These are phyloP conservation scores for Leccinum variabile DNA, from an alignment of 1,284 basidiomycete species.

Conservation along the genomic window DNA sequence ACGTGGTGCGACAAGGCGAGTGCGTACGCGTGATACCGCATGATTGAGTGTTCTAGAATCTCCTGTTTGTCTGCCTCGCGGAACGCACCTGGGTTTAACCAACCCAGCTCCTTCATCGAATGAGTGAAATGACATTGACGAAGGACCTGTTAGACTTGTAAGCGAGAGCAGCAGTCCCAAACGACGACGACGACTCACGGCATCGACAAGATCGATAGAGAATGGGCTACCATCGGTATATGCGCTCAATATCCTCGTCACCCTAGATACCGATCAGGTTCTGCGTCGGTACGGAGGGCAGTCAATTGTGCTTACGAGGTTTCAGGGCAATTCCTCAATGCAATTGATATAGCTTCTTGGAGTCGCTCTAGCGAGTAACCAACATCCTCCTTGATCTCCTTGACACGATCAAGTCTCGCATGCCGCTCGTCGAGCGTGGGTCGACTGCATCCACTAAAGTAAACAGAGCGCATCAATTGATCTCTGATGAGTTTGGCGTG, in stretches of 20 bases:
- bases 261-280: conserved; percentile 12
- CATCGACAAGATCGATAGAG: conserved; percentile 41
- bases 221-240: conserved; percentile 40
- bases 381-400: conserved; percentile 30
- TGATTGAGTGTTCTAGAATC: conserved; percentile 35
- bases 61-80: conserved; percentile 22
- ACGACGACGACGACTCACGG: conserved; percentile 27
- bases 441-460: conserved; percentile 18
- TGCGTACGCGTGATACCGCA: conserved; percentile 43
- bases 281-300: background rate
- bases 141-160: conserved; percentile 32
- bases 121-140: conserved; percentile 44
- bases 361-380: conserved; percentile 29
- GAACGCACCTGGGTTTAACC: conserved; percentile 28
- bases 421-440: conserved; percentile 19
- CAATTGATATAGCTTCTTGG: conserved; percentile 18
- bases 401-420: conserved; percentile 25
- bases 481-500: conserved; percentile 31
- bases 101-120: conserved; percentile 37
- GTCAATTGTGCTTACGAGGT: conserved; percentile 34
- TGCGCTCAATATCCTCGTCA: conserved; percentile 33
- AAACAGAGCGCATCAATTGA: conserved; percentile 24
- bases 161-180: background rate
- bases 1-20: background rate
- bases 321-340: conserved; percentile 28